Evolutionary conservation across 2,329 filamentous ascomycete genomes (phyloP), one percentile per base, ranked within the genome.

Genomic region (Pseudogymnoascus sp.): DNA sequence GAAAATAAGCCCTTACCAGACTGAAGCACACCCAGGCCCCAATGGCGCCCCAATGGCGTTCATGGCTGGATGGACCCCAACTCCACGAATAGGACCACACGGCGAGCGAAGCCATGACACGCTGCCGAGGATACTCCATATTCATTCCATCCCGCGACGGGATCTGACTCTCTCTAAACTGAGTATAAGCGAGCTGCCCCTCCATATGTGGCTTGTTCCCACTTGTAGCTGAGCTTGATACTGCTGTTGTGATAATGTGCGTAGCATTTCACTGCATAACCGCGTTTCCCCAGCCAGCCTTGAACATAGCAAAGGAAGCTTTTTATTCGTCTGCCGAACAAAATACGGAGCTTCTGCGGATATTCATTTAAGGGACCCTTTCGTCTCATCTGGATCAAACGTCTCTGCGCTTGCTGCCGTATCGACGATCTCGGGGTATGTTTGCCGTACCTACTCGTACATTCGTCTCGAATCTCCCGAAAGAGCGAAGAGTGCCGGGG

Each of bases 401-500:
- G 45, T 21, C n/a, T 55, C 27, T 6, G n/a, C 45, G 48, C 48
- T 33, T 55, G 29, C 9, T 55, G 48, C 29, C 29, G 48, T 5
- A 33, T 55, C 29, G 48, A 33, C 48, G 48, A 55, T 55, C 48
- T 55, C 29, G 48, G 45, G 29, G 48, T 31, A 55, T 33, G 29
- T 55, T 15, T 55, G 9, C 29, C 48, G 48, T 33, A 33, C 29
- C 29, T 55, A 29, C 29, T 15, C 48, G 48, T 55, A 55, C 29
- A 33, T 55, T 55, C 48, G 48, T 55, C 48, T 55, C 48, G 48
- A 55, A 55, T 55, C 48, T 55, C 48, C 48, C 48, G 48, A 55
- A 55, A 55, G 48, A 55, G 48, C 48, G 48, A 55, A 33, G 27
- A 55, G 29, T 10, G 48, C 48, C 48, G 48, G 48, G 48, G 48